A percentile compares a stretch with the other conserved stretches of the same genome.
These are phyloP conservation scores for Cyberlindnera xylosilytica DNA, from an alignment of 805 yeast species.

Conservation along the genomic window DNA sequence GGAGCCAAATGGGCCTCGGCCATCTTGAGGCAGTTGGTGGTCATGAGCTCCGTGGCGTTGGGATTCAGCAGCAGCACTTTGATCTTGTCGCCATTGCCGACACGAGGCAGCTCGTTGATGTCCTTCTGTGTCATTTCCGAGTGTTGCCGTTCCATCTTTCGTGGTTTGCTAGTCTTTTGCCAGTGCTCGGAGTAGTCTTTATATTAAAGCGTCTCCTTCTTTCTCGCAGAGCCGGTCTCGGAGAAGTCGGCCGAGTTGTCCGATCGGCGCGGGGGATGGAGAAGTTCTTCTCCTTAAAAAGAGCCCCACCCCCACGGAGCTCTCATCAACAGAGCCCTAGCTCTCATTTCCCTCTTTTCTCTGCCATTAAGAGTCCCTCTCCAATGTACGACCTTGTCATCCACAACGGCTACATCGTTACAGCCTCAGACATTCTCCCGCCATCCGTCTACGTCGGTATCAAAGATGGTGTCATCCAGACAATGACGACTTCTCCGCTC, in stretches of 20 bases:
- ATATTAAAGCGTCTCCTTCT: background rate
- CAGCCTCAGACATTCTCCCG: slow-evolving; percentile 31
- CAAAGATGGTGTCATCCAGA: slow-evolving; percentile 35
- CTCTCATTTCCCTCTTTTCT: no score
- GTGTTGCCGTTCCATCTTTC: no score
- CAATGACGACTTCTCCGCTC: slow-evolving; percentile 32
- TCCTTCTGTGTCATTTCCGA: slow-evolving; percentile 13
- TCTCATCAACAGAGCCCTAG: no score
- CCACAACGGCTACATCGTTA: slow-evolving; percentile 31
- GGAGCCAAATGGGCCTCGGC: slow-evolving; percentile 28
- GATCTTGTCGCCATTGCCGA: slow-evolving; percentile 10
- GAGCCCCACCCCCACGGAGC: no score
- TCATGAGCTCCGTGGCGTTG: slow-evolving; percentile 31
- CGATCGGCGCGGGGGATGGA: slow-evolving; percentile 6
- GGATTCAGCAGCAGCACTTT: slow-evolving; percentile 32
- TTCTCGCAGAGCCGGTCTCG: background rate
- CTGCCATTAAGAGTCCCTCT: no score
- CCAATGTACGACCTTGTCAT: slow-evolving; percentile 27
- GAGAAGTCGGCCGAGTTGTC: slow-evolving; percentile 5
- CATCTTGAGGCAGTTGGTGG: slow-evolving; percentile 31
- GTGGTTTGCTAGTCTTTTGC: background rate
- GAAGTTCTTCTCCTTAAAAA: background rate
- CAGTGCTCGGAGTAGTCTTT: background rate
- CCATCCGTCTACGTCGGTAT: slow-evolving; percentile 40
- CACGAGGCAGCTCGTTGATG: slow-evolving; percentile 16